Evolutionary conservation across 768 basidiomycete species (phyloP).

Genomic region (Phylloporus rhodoxanthus): DNA sequence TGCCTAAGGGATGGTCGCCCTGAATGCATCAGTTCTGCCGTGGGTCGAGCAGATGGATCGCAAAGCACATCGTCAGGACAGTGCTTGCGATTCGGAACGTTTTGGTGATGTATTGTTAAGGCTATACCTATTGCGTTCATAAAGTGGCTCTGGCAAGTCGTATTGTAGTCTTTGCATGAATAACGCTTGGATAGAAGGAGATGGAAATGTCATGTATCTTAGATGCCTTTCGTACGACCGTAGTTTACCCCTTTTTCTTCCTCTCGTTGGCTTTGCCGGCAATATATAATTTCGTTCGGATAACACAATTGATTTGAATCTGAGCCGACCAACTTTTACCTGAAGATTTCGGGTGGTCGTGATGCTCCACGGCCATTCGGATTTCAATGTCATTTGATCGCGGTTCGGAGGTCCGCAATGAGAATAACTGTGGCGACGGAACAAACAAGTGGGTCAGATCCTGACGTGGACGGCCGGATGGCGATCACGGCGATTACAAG

Average conservation of each 20-base stretch:
- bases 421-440: too few relatives aligned
- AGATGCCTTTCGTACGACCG: slow-evolving; percentile 9
- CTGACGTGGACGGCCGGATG: slow-evolving; percentile 5
- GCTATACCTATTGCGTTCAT: slow-evolving; percentile 11
- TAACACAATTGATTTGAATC: too few relatives aligned
- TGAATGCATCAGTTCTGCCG: slow-evolving; percentile 18
- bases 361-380: too few relatives aligned
- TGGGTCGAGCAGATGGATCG: slow-evolving; percentile 6
- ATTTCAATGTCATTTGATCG: too few relatives aligned
- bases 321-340: too few relatives aligned
- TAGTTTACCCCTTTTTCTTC: background rate
- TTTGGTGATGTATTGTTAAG: slow-evolving; percentile 21
- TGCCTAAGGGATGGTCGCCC: slow-evolving; percentile 39
- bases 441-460: slow-evolving; percentile 7
- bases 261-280: background rate
- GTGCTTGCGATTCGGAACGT: slow-evolving; percentile 9
- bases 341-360: too few relatives aligned
- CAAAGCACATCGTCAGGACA: slow-evolving; percentile 15
- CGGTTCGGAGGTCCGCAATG: background rate
- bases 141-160: slow-evolving; percentile 18
- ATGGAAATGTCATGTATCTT: slow-evolving; percentile 23
- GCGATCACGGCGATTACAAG: slow-evolving; percentile 26
- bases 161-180: slow-evolving; percentile 11
- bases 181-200: slow-evolving; percentile 4
- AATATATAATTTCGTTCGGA: background rate